Percentiles rank a stretch among this genome's conserved stretches.
Evolutionary conservation across 1,284 basidiomycete species (phyloP).

Genomic region (Fomitiporia mediterranea): DNA sequence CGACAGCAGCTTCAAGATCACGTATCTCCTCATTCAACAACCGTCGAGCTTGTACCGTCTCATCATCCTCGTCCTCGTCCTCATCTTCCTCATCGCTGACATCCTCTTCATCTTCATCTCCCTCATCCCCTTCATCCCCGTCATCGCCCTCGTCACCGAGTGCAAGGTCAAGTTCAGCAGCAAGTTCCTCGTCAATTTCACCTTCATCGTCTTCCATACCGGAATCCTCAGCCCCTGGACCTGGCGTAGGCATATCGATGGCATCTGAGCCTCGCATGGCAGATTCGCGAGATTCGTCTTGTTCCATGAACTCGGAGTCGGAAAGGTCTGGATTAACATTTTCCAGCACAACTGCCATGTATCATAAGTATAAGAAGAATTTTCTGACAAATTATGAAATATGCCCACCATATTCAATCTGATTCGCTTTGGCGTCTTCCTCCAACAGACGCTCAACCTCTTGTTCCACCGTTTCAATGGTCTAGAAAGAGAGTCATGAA

Average conservation of each 20-base stretch:
- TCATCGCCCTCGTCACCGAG: slow-evolving; percentile 42
- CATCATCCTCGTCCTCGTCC: slow-evolving; percentile 63
- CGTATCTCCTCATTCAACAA: slow-evolving; percentile 85
- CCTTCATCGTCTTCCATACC: slow-evolving; percentile 62
- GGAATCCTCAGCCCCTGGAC: slow-evolving; percentile 48
- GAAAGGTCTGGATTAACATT: slow-evolving; percentile 85
- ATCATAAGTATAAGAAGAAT: slow-evolving; percentile 12
- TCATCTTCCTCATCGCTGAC: slow-evolving; percentile 69
- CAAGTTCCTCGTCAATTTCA: slow-evolving; percentile 76
- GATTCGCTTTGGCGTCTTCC: slow-evolving; percentile 77
- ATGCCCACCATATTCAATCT: slow-evolving; percentile 69
- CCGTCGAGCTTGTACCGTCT: slow-evolving; percentile 63
- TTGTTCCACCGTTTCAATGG: slow-evolving; percentile 96
- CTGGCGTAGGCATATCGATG: slow-evolving; percentile 58
- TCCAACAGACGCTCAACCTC: slow-evolving; percentile 91
- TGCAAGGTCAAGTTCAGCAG: slow-evolving; percentile 69
- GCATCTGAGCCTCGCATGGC: slow-evolving; percentile 54
- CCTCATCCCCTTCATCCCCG: slow-evolving; percentile 27
- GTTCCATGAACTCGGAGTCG: slow-evolving; percentile 79
- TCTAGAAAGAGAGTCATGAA: slow-evolving; percentile 46
- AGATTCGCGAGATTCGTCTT: slow-evolving; percentile 53
- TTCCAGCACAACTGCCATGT: slow-evolving; percentile 62
- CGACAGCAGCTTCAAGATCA: slow-evolving; percentile 83
- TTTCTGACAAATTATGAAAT: not conserved
- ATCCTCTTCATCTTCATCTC: slow-evolving; percentile 45